These are phyloP conservation scores for Leptographium procerum DNA, from an alignment of 2,329 filamentous ascomycete genomes.

Conservation along the genomic window DNA sequence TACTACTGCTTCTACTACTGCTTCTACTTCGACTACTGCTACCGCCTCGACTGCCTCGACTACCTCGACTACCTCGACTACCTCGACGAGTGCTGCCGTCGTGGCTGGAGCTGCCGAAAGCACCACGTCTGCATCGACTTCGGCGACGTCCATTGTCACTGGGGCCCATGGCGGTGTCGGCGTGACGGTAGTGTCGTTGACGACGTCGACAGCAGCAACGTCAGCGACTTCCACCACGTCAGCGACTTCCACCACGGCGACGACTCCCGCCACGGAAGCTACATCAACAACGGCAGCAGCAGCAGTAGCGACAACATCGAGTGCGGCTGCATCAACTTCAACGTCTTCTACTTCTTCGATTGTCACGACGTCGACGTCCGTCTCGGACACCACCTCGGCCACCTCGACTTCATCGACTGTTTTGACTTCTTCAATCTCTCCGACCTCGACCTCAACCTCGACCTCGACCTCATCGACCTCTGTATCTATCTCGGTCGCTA, in stretches of 20 bases:
- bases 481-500: background rate
- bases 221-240: background rate
- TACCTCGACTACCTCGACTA: background rate
- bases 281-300: background rate
- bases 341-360: background rate
- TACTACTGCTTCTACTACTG: background rate
- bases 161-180: conserved; percentile 10
- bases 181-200: conserved; percentile 12
- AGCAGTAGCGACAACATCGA: background rate
- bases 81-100: background rate
- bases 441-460: background rate
- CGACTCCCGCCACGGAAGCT: background rate
- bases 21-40: background rate
- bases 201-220: no score
- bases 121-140: background rate
- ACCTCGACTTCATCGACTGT: background rate
- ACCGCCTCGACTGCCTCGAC: background rate
- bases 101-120: background rate
- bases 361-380: background rate
- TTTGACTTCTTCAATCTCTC: background rate
- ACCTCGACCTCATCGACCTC: background rate
- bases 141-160: background rate
- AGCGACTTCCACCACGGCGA: no score
- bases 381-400: background rate
- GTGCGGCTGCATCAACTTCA: background rate